Evolutionary conservation across 306 rosid genomes (phyloP), one percentile per base, ranked within the genome.

Genomic region (Vigna hirtella): DNA sequence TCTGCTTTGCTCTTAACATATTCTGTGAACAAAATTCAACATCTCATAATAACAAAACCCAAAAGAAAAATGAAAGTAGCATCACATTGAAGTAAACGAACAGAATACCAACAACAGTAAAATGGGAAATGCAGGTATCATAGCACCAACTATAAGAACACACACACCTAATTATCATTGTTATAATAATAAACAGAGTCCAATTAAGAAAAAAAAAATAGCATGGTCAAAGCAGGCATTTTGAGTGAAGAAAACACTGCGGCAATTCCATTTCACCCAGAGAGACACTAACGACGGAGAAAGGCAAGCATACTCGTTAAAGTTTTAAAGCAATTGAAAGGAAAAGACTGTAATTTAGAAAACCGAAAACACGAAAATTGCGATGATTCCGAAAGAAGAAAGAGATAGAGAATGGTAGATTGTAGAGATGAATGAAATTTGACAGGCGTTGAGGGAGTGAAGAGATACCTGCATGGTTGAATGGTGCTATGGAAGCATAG

Each of bases 1-100:
- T 86, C 51, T 89, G 95, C 91, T 94, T 94, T 72, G 91, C 91
- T 69, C 97, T 85, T 69, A 94, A 87, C 90, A 94, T 91, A 72
- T 79, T 93, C 89, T 86, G 86, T 68, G 45, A 76, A 79, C 49
- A 70, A 65, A 70, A 72, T 58, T 50, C 64, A 66, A 78, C 6
- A 70, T 45, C 77, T 83, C 62, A 50, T 2, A 8, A 73, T 61
- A 38, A 73, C 11, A 47, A 73, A 61, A 72, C 24, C 36, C 73
- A 34, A 47, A 14, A 66, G 9, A 48, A 48, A 52, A 66, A 20
- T 1, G 30, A 73, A 72, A 55, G 18, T 50, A 57, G 51, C n/a
- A 49, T 51, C 66, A 24, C 63, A 66, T 45, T 11, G 43, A 34
- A 26, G 69, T 32, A 68, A 69, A 55, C 49, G 53, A 47, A 36